phyloP scores from a whole-genome alignment of 192 early-diverging fungal species.

The Linnemannia exigua region DNA sequence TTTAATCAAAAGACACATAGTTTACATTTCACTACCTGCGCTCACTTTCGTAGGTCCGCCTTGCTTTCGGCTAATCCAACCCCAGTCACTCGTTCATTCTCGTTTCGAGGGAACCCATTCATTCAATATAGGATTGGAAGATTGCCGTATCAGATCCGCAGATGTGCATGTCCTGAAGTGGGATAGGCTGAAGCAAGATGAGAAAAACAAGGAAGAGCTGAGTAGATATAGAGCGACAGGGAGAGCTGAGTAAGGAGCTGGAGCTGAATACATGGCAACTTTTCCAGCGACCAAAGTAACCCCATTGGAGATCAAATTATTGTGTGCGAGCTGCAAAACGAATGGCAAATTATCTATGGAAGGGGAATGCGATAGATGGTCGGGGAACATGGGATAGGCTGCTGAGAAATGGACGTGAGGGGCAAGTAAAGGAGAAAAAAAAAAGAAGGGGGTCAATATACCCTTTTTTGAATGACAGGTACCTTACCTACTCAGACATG shows the following conservation, averaged over 20 bases:
- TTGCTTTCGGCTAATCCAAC: too few relatives aligned
- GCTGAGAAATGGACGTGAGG: too few relatives aligned
- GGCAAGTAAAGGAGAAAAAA: too few relatives aligned
- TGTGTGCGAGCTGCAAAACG: neutral
- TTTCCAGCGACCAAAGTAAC: neutral
- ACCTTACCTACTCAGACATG: neutral
- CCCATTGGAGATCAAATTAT: neutral
- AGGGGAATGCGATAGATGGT: neutral
- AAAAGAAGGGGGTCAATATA: neutral
- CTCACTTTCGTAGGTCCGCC: too few relatives aligned
- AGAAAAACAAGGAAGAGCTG: neutral
- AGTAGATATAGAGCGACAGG: neutral
- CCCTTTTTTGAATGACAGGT: too few relatives aligned
- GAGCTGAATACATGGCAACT: neutral
- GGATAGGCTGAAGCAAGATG: conserved; percentile 1
- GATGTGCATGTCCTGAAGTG: neutral
- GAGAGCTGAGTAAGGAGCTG: conserved; percentile 4
- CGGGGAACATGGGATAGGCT: neutral
- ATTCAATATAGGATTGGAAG: neutral
- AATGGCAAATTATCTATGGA: neutral
- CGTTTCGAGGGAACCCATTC: too few relatives aligned
- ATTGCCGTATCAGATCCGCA: neutral
- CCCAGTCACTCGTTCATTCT: too few relatives aligned
- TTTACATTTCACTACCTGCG: too few relatives aligned
- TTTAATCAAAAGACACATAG: too few relatives aligned